Evolutionary conservation across 768 basidiomycete species (phyloP).

Genomic region (Boletus coccyginus): DNA sequence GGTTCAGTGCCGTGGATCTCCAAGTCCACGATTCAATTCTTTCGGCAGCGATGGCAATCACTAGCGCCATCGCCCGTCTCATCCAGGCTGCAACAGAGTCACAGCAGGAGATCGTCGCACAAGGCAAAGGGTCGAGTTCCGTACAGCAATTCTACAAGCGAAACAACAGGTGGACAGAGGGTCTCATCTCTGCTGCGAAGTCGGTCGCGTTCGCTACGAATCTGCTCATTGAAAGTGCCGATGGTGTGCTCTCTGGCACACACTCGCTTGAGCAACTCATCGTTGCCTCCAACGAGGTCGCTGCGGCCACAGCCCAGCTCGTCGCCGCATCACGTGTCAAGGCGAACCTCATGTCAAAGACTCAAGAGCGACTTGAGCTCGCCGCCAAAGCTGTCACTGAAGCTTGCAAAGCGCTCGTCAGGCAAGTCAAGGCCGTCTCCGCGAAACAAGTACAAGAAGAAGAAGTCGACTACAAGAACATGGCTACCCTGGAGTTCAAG

Average conservation of each 20-base stretch:
- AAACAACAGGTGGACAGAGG: conserved; percentile 99
- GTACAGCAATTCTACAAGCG: conserved; percentile 98
- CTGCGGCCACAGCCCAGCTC: conserved; percentile 94
- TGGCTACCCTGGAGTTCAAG: conserved; percentile 96
- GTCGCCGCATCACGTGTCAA: conserved; percentile 99
- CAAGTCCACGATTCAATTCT: conserved; percentile 99
- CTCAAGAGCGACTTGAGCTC: conserved; percentile 92
- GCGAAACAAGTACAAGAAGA: conserved; percentile 79
- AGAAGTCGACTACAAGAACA: conserved; percentile 81
- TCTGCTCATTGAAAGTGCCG: conserved; percentile 94
- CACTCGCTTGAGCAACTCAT: conserved; percentile 98
- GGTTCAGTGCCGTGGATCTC: conserved; percentile 87
- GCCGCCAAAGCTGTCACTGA: conserved; percentile 98
- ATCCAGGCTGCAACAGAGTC: conserved; percentile 97
- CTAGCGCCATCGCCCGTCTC: conserved; percentile 88
- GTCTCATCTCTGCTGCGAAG: conserved; percentile 96
- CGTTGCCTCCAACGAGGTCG: conserved; percentile 99
- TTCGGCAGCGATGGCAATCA: conserved; percentile 90
- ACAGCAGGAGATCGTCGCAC: conserved; percentile 95
- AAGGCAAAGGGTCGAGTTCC: conserved; percentile 90
- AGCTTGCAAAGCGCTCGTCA: conserved; percentile 94
- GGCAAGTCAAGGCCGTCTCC: conserved; percentile 93
- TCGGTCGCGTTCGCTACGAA: conserved; percentile 96
- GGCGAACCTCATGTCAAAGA: conserved; percentile 97
- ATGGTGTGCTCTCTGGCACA: conserved; percentile 94